Evolutionary conservation across 495 filamentous ascomycete genomes (phyloP).

Genomic region (Hypoxylon lenormandii): DNA sequence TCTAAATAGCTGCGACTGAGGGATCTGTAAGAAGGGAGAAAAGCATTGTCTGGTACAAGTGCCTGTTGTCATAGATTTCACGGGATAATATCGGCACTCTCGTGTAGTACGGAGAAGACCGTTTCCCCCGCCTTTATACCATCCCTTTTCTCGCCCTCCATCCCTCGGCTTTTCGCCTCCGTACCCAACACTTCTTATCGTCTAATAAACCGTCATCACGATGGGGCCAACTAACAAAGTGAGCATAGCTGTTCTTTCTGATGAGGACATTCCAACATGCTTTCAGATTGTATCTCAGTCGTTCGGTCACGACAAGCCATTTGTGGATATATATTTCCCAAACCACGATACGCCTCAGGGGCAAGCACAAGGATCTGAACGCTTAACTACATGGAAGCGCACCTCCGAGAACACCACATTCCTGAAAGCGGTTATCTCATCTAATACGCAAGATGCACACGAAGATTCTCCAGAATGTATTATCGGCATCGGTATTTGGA

Average conservation of each 20-base stretch:
- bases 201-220: background rate
- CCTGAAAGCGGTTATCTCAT: conserved; percentile 31
- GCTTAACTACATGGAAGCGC: conserved; percentile 35
- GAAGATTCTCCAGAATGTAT: conserved; percentile 16
- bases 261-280: conserved; percentile 40
- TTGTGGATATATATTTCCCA: conserved; percentile 45
- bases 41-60: no score
- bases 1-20: conserved; percentile 64
- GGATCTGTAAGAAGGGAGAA: no score
- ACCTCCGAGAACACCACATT: conserved; percentile 12
- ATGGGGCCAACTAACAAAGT: background rate
- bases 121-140: no score
- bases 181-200: no score
- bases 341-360: conserved; percentile 36
- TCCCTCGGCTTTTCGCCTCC: no score
- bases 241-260: conserved; percentile 1
- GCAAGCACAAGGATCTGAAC: conserved; percentile 33
- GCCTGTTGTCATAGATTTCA: no score
- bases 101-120: no score
- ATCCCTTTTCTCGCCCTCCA: no score
- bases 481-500: conserved; percentile 46
- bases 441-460: background rate
- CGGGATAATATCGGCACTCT: no score
- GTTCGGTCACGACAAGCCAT: conserved; percentile 44
- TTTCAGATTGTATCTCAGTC: conserved; percentile 42